A percentile compares a stretch with the other conserved stretches of the same genome.
phyloP scores from a whole-genome alignment of 768 basidiomycete species.

The Termitomyces sp. region DNA sequence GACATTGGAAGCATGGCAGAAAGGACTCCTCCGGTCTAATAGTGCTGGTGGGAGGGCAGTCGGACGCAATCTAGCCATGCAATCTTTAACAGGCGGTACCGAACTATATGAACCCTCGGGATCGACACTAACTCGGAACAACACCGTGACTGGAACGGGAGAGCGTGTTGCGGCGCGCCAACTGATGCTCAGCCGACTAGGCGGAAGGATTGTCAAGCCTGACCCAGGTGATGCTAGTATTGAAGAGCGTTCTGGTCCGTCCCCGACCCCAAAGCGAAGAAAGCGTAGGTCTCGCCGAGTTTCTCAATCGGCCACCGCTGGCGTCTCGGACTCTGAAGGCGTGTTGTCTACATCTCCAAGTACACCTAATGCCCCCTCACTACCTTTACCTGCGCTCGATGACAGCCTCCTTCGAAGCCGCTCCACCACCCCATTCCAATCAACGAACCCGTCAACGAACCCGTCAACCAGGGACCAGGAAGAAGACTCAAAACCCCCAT shows the following conservation, averaged over 20 bases:
- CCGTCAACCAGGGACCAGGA: slow-evolving; percentile 27
- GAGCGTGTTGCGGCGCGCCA: slow-evolving; percentile 71
- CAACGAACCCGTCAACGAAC: slow-evolving; percentile 25
- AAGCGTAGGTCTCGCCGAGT: slow-evolving; percentile 51
- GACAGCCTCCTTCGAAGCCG: slow-evolving; percentile 30
- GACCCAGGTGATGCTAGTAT: slow-evolving; percentile 60
- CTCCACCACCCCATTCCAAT: slow-evolving; percentile 38
- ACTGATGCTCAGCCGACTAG: slow-evolving; percentile 58
- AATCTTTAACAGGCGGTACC: slow-evolving; percentile 75
- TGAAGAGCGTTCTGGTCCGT: slow-evolving; percentile 43
- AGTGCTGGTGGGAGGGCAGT: slow-evolving; percentile 74
- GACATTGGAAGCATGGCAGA: slow-evolving; percentile 72
- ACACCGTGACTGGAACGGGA: slow-evolving; percentile 71
- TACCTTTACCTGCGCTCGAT: slow-evolving; percentile 41
- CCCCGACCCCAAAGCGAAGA: slow-evolving; percentile 48
- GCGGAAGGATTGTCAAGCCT: slow-evolving; percentile 49
- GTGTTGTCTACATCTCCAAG: slow-evolving; percentile 45
- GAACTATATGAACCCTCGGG: slow-evolving; percentile 55
- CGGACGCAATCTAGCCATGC: slow-evolving; percentile 67
- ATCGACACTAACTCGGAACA: slow-evolving; percentile 60
- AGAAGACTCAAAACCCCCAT: slow-evolving; percentile 17
- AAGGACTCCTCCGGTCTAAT: slow-evolving; percentile 82
- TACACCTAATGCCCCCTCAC: slow-evolving; percentile 52
- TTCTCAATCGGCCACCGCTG: slow-evolving; percentile 37
- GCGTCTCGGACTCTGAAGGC: slow-evolving; percentile 45